Base-by-base conservation (phyloP, 768 basidiomycete genomes). In the Leucocoprinus sp. region DNA sequence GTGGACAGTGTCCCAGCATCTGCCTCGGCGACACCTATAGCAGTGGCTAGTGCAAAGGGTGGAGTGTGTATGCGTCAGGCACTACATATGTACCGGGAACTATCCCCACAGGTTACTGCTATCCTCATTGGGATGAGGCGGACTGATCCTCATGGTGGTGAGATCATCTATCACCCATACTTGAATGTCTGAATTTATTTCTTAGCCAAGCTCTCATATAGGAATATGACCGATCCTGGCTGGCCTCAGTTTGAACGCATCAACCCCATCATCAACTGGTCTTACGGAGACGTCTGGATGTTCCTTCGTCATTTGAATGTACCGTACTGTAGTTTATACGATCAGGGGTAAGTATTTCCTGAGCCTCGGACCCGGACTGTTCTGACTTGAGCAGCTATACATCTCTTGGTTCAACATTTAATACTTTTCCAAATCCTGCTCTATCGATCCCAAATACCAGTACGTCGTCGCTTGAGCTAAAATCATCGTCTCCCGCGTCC, bases 231-330 rank as follows among this genome's bases (percentile, higher is more conserved):
- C 4, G 96, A 99, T 62, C 66, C 77, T 0, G 84, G 74, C 44
- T 99, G 96, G 96, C 95, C 96, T 5, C 55, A 60, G 4, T 92
- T 92, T 54, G 83, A 91, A 59, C 80, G 96, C 15, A 77, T 98
- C 15, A 93, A 98, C 58, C 96, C 96, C 0, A 85, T 99, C 55
- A 87, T 99, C 47, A 83, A 97, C 59, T 99, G 96, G 96, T 72
- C 80, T 1, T 99, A 99, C 63, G 60, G 64, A 8, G 80, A 93
- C 52, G 79, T 99, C 4, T 99, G 96, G 96, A 66, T 67, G 2
- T 99, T 93, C 66, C 68, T 99, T 35, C 72, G 79, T 14, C 64
- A 67, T 41, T 64, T 93, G 15, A 60, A 79, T 2, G 78, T 99
- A 4, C 88, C 86, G 1, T 99, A 93, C 60, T 99, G 96, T 60